Evolutionary conservation across 495 filamentous ascomycete genomes (phyloP).

Genomic region (Mytilinidion resinicola): DNA sequence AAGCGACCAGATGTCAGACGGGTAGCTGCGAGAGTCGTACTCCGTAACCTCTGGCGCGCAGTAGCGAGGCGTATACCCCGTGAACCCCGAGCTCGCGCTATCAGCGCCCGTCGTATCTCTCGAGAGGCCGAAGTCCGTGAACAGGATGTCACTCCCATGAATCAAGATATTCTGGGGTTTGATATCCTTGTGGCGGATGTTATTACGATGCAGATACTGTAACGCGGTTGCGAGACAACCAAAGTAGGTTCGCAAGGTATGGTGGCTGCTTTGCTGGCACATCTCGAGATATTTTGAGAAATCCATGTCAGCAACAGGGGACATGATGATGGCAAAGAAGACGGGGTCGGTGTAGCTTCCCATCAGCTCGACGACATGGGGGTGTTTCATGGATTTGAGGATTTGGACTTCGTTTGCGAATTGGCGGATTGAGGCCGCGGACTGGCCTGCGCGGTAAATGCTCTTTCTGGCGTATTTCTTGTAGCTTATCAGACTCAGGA

Average conservation of each 20-base stretch:
- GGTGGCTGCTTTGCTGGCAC: background rate
- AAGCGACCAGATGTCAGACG: constrained; percentile 42
- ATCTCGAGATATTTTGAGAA: constrained; percentile 5
- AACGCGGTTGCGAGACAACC: constrained; percentile 39
- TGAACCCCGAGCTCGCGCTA: constrained; percentile 26
- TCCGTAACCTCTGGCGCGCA: constrained; percentile 34
- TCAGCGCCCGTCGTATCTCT: constrained; percentile 26
- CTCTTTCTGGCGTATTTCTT: constrained; percentile 24
- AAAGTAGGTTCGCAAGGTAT: constrained; percentile 29
- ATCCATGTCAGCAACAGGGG: constrained; percentile 33
- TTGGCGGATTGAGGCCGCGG: constrained; percentile 1
- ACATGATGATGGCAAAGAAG: constrained; percentile 33
- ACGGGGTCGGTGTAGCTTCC: constrained; percentile 32
- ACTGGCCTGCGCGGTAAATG: constrained; percentile 4
- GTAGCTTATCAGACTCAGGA: constrained; percentile 12
- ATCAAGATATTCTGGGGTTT: constrained; percentile 44
- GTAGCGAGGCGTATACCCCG: constrained; percentile 26
- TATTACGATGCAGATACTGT: constrained; percentile 34
- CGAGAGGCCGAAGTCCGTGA: constrained; percentile 42
- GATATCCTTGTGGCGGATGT: constrained; percentile 40
- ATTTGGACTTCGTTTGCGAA: constrained; percentile 14
- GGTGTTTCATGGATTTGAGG: constrained; percentile 17
- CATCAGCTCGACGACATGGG: constrained; percentile 18
- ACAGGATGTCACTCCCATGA: constrained; percentile 28
- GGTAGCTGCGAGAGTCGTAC: constrained; percentile 22